These are phyloP conservation scores for Prunus mume DNA, from an alignment of 306 rosid species.

Conservation along the genomic window DNA sequence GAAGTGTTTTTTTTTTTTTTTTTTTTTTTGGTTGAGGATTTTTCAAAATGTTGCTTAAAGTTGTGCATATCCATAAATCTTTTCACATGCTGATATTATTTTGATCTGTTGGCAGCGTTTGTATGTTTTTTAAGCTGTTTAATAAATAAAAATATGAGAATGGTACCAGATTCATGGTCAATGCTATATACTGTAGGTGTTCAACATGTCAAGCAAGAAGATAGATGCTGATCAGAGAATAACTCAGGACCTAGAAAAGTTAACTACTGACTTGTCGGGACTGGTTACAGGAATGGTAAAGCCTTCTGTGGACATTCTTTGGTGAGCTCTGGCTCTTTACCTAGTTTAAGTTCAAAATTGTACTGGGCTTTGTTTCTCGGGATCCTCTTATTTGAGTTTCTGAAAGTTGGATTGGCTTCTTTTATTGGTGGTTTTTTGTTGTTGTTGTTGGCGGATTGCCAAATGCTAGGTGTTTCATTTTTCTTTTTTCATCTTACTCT, in stretches of 20 bases:
- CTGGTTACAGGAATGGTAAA: conserved; percentile 96
- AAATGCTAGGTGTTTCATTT: neutral
- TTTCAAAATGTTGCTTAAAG: neutral
- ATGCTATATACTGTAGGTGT: conserved; percentile 61
- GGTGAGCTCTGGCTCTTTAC: conserved; percentile 65
- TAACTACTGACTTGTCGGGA: conserved; percentile 84
- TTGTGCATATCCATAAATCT: neutral
- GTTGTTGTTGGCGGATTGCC: no score
- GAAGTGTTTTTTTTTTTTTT: neutral
- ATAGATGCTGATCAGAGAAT: conserved; percentile 96
- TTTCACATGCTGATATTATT: neutral
- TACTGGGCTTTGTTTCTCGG: neutral
- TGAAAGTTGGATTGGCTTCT: neutral
- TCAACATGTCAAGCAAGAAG: conserved; percentile 79
- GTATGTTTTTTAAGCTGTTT: conserved; percentile 3
- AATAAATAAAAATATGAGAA: neutral
- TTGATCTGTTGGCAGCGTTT: conserved; percentile 2
- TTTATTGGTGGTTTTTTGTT: neutral
- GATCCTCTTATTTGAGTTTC: conserved; percentile 11
- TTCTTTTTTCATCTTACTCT: conserved; percentile 8
- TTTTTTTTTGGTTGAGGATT: neutral
- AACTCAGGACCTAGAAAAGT: conserved; percentile 92
- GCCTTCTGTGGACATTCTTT: conserved; percentile 91
- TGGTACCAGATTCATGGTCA: conserved; percentile 23
- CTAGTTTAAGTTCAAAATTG: conserved; percentile 6